Evolutionary conservation across 257 asterid species (phyloP).

Genomic region (Jasminum sambac): DNA sequence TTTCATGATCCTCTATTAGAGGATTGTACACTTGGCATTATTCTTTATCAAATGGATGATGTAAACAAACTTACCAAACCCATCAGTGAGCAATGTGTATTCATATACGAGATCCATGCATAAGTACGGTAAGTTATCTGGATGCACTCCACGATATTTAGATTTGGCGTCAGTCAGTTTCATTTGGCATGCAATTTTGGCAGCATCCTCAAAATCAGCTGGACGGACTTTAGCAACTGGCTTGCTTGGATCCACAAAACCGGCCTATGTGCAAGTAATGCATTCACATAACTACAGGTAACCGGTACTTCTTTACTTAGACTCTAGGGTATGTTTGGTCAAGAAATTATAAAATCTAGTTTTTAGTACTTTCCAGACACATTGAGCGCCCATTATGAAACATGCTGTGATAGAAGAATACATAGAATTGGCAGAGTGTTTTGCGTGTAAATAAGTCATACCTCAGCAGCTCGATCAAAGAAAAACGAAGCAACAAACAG

Average conservation of each 20-base stretch:
- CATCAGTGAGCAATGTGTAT: constrained; percentile 80
- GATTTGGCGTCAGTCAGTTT: constrained; percentile 60
- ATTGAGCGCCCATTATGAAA: neutral
- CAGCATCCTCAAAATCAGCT: constrained; percentile 78
- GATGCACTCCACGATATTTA: constrained; percentile 54
- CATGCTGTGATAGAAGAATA: neutral
- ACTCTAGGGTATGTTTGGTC: neutral
- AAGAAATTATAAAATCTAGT: neutral
- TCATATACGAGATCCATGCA: constrained; percentile 98
- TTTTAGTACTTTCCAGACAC: neutral
- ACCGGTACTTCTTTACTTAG: neutral
- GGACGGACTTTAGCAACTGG: constrained; percentile 84
- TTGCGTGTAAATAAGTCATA: constrained; percentile 30
- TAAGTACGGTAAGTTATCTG: constrained; percentile 76
- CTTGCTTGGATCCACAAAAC: constrained; percentile 66
- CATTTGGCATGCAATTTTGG: constrained; percentile 79
- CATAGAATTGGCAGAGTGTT: constrained; percentile 3
- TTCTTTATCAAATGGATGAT: too few relatives aligned
- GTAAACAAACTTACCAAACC: constrained; percentile 67
- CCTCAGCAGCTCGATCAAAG: constrained; percentile 98
- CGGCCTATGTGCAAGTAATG: constrained; percentile 50
- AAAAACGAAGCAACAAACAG: constrained; percentile 93
- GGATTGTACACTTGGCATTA: too few relatives aligned
- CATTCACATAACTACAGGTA: neutral
- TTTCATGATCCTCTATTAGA: too few relatives aligned